Percentiles rank a stretch among this genome's conserved stretches.
Conservation (phyloP, 192 early-diverging fungal genomes). For the Rhizoclosmatium sp. region DNA sequence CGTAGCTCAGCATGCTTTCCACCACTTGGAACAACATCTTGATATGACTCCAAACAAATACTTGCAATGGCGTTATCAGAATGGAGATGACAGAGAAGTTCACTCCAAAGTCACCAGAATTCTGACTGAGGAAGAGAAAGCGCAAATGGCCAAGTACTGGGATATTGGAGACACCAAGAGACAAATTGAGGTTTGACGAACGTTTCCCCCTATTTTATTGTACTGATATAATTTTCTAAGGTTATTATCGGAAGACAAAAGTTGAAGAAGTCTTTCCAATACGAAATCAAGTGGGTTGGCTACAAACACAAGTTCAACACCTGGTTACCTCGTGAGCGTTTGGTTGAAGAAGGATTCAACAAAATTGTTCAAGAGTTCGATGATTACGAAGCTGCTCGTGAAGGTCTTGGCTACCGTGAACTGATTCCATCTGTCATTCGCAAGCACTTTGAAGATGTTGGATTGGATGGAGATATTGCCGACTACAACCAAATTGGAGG, state of each 20-base stretch:
- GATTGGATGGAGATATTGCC: conserved; percentile 79
- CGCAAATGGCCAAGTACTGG: conserved; percentile 69
- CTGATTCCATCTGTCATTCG: conserved; percentile 70
- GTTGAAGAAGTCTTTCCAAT: conserved; percentile 82
- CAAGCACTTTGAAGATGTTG: conserved; percentile 79
- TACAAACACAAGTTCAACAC: conserved; percentile 74
- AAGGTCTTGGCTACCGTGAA: conserved; percentile 74
- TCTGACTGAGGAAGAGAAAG: conserved; percentile 69
- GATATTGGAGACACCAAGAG: conserved; percentile 61
- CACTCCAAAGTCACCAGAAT: conserved; percentile 76
- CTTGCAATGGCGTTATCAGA: conserved; percentile 83
- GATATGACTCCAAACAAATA: conserved; percentile 78
- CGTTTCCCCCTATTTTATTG: conserved; percentile 33
- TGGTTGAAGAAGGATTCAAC: conserved; percentile 73
- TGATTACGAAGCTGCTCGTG: conserved; percentile 75
- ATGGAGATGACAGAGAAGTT: conserved; percentile 80
- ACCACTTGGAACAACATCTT: conserved; percentile 84
- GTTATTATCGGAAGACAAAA: conserved; percentile 67
- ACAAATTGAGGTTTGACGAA: conserved; percentile 61
- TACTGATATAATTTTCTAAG: conserved; percentile 20
- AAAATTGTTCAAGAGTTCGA: conserved; percentile 83
- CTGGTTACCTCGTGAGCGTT: conserved; percentile 73
- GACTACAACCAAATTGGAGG: conserved; percentile 73
- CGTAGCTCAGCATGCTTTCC: conserved; percentile 88
- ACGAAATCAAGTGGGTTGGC: conserved; percentile 82